Evolutionary conservation across 306 rosid species (phyloP).

Genomic region (Morella rubra): DNA sequence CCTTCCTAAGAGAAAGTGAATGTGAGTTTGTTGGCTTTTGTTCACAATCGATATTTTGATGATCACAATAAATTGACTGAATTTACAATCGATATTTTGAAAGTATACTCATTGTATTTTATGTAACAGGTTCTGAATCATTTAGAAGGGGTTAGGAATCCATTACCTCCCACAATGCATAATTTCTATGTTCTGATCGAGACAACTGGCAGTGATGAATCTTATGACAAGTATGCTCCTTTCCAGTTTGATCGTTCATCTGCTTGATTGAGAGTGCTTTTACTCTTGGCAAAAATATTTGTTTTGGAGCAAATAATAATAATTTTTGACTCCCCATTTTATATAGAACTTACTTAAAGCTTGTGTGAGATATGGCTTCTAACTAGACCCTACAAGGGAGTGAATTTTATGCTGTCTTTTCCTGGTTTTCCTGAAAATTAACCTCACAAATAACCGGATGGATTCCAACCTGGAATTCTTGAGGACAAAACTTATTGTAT

Average conservation of each 20-base stretch:
- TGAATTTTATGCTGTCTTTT: slow-evolving; percentile 13
- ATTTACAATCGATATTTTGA: background rate
- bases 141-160: slow-evolving; percentile 86
- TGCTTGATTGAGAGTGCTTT: slow-evolving; percentile 15
- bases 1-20: slow-evolving; percentile 16
- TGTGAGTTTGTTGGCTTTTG: background rate
- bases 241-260: background rate
- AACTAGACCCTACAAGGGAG: slow-evolving; percentile 9
- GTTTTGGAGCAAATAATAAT: background rate
- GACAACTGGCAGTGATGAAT: slow-evolving; percentile 91
- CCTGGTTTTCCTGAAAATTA: slow-evolving; percentile 9
- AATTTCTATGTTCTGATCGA: slow-evolving; percentile 85
- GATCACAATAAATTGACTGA: too few species aligned
- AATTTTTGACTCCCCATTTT: background rate
- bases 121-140: slow-evolving; percentile 64
- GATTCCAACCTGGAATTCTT: slow-evolving; percentile 23
- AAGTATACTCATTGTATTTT: slow-evolving; percentile 30
- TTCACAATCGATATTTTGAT: too few species aligned
- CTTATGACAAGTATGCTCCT: slow-evolving; percentile 64
- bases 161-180: slow-evolving; percentile 65
- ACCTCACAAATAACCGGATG: slow-evolving; percentile 2
- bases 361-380: slow-evolving; percentile 21
- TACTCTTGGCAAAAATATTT: slow-evolving; percentile 8
- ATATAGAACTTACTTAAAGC: background rate
- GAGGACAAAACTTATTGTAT: slow-evolving; percentile 3